Percentiles rank a stretch among this genome's conserved stretches.
Conservation (phyloP, 768 basidiomycete species). For the Tremella mesenterica region DNA sequence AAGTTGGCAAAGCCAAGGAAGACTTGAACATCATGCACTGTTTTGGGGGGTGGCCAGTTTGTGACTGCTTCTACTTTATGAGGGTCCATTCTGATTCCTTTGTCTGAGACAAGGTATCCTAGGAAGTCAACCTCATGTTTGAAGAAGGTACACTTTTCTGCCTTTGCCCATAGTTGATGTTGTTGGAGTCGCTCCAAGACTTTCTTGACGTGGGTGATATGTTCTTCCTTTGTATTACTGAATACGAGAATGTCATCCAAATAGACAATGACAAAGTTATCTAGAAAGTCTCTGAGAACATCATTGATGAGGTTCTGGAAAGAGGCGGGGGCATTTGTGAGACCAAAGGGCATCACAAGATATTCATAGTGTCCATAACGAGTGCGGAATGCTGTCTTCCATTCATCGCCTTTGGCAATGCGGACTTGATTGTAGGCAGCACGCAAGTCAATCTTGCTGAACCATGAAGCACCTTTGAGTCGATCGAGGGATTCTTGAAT, state of each 20-base stretch:
- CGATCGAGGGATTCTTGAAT: slow-evolving; percentile 21
- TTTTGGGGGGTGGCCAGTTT: slow-evolving; percentile 18
- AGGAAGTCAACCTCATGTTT: slow-evolving; percentile 17
- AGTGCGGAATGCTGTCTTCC: no score
- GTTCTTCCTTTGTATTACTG: slow-evolving; percentile 11
- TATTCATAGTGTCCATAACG: no score
- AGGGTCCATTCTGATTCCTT: slow-evolving; percentile 13
- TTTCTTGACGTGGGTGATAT: slow-evolving; percentile 10
- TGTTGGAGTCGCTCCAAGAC: slow-evolving; percentile 20
- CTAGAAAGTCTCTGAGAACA: slow-evolving; percentile 10
- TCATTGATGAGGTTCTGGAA: background rate
- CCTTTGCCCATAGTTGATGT: slow-evolving; percentile 12
- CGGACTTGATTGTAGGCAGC: background rate
- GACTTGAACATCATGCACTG: slow-evolving; percentile 7
- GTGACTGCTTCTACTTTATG: slow-evolving; percentile 6
- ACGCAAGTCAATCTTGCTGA: background rate
- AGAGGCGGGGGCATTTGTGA: no score
- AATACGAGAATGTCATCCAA: slow-evolving; percentile 33
- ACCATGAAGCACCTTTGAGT: slow-evolving; percentile 1
- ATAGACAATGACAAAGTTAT: slow-evolving; percentile 12
- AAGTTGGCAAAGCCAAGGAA: slow-evolving; percentile 27
- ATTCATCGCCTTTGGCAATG: background rate
- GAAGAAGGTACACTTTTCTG: slow-evolving; percentile 26
- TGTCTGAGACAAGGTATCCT: slow-evolving; percentile 13
- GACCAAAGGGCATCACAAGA: no score